phyloP scores from a whole-genome alignment of 2,329 filamentous ascomycete species.

The Xylaria polymorpha region DNA sequence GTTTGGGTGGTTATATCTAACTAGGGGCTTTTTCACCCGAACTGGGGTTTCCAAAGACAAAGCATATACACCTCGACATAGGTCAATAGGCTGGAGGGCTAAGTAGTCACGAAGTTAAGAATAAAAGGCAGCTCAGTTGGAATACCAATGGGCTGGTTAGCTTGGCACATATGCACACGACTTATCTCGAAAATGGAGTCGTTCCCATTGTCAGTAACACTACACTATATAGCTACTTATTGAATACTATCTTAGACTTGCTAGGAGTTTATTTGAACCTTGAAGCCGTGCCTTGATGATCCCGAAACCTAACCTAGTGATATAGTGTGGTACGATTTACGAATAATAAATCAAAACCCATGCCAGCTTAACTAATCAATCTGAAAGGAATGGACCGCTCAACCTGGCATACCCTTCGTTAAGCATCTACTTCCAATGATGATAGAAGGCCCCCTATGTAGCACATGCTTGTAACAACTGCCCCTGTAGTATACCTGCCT shows the following conservation, averaged over 20 bases:
- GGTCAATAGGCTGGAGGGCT: background rate
- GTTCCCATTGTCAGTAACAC: background rate
- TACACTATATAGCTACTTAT: background rate
- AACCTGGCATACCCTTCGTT: background rate
- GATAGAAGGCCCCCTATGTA: background rate
- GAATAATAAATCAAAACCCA: background rate
- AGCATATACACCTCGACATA: background rate
- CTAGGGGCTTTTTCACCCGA: background rate
- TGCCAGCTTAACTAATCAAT: background rate
- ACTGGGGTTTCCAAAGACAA: background rate
- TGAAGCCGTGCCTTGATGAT: background rate
- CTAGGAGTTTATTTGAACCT: background rate
- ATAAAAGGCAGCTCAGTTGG: background rate
- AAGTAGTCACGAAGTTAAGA: background rate
- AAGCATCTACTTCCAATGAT: background rate
- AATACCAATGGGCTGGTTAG: background rate
- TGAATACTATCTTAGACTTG: background rate
- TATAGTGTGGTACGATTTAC: conserved; percentile 11
- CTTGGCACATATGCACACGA: background rate
- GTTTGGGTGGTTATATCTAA: background rate
- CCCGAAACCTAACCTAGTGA: conserved; percentile 4
- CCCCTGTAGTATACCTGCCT: background rate
- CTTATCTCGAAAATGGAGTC: background rate
- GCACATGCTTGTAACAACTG: background rate
- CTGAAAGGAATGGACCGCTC: background rate